Evolutionary conservation across 768 basidiomycete species (phyloP).

Genomic region (Macrocybe gigantea): DNA sequence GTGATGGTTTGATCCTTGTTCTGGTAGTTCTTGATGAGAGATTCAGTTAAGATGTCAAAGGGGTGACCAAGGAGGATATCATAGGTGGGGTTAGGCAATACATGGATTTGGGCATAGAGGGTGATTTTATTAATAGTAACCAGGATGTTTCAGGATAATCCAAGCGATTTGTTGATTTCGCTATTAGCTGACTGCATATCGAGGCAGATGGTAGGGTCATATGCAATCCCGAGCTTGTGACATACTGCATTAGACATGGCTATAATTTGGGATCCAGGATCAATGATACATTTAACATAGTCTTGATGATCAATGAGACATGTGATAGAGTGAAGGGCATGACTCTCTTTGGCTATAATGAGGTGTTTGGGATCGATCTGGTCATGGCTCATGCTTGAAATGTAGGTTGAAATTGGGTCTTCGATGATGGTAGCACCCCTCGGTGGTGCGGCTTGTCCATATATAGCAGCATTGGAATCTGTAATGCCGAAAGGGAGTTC

Average conservation of each 20-base stretch:
- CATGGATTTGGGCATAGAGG: conserved; percentile 20
- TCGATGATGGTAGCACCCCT: too few species aligned
- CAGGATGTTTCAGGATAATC: conserved; percentile 18
- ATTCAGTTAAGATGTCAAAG: conserved; percentile 15
- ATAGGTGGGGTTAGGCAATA: conserved; percentile 17
- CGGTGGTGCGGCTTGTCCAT: too few species aligned
- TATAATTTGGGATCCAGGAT: conserved; percentile 19
- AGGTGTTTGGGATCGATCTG: conserved; percentile 6
- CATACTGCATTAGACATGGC: conserved; percentile 16
- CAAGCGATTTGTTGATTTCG: conserved; percentile 11
- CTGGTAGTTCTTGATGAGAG: conserved; percentile 7
- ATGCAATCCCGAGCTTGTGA: conserved; percentile 8
- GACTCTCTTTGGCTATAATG: conserved; percentile 16
- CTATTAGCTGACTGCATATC: conserved; percentile 20
- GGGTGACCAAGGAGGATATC: conserved; percentile 20
- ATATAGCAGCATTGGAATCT: too few species aligned
- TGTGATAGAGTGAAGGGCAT: conserved; percentile 11
- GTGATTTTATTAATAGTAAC: conserved; percentile 15
- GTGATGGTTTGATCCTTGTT: conserved; percentile 15
- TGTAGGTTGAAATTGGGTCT: too few species aligned
- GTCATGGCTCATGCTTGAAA: background rate
- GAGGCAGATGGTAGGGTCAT: conserved; percentile 13
- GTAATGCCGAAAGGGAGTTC: too few species aligned
- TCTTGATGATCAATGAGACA: conserved; percentile 13
- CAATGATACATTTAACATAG: conserved; percentile 15